Conservation (phyloP, 306 rosid species). For the Oemleria cerasiformis region DNA sequence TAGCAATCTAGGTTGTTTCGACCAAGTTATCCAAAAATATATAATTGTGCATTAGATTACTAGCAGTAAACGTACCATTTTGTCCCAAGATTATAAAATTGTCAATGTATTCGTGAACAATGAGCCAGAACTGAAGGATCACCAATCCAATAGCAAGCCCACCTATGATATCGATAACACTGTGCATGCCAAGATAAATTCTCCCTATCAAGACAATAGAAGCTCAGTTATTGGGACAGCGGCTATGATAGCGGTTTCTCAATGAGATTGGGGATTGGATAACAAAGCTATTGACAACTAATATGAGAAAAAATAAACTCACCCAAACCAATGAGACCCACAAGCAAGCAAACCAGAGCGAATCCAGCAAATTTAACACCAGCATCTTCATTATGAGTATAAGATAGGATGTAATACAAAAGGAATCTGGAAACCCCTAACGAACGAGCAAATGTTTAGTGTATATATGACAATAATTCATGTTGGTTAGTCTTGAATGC, state of each 20-base stretch:
- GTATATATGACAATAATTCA: conserved; percentile 8
- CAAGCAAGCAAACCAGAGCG: conserved; percentile 59
- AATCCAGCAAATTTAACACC: conserved; percentile 47
- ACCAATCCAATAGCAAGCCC: conserved; percentile 70
- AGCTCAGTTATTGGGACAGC: too few relatives aligned
- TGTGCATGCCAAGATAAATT: conserved; percentile 98
- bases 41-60: not conserved
- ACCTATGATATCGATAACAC: conserved; percentile 65
- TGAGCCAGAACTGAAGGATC: conserved; percentile 78
- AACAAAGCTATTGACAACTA: conserved; percentile 11
- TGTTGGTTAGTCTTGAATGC: not conserved
- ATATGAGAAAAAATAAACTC: conserved; percentile 25
- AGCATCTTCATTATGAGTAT: conserved; percentile 55
- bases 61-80: conserved; percentile 58
- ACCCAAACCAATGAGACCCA: conserved; percentile 83
- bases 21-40: conserved; percentile 2
- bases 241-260: too few relatives aligned
- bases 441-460: conserved; percentile 32
- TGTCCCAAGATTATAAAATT: conserved; percentile 68
- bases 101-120: conserved; percentile 58
- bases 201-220: conserved; percentile 59
- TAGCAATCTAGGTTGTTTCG: not conserved
- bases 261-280: conserved; percentile 27
- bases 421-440: conserved; percentile 62
- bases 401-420: conserved; percentile 64